Percentiles rank a stretch among this genome's conserved stretches.
These are phyloP conservation scores for Barnettozyma populi DNA, from an alignment of 805 yeast genomes.

Conservation along the genomic window DNA sequence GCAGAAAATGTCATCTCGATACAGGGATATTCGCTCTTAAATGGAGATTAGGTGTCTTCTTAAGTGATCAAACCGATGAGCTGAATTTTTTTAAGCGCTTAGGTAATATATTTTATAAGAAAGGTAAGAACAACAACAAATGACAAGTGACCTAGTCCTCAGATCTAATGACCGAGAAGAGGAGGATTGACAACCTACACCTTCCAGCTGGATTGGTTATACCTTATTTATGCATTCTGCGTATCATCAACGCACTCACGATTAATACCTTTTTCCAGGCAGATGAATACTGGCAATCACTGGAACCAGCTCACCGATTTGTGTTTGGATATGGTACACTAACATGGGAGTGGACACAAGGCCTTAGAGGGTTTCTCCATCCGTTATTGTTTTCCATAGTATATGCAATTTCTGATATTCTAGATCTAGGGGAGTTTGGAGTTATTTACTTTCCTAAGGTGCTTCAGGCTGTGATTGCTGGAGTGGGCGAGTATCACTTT, in stretches of 20 bases:
- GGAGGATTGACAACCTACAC: neutral
- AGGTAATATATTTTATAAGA: neutral
- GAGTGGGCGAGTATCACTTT: slow-evolving; percentile 62
- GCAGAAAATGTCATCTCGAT: slow-evolving; percentile 58
- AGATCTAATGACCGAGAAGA: slow-evolving; percentile 1
- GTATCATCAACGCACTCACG: slow-evolving; percentile 59
- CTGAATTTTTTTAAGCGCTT: neutral
- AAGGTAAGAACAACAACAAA: neutral
- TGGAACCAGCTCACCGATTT: slow-evolving; percentile 82
- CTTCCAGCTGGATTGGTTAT: slow-evolving; percentile 21
- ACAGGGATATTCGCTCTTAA: neutral
- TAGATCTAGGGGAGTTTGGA: slow-evolving; percentile 33
- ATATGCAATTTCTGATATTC: slow-evolving; percentile 29
- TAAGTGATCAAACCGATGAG: neutral
- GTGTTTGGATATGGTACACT: slow-evolving; percentile 76
- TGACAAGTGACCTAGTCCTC: neutral
- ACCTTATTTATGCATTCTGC: slow-evolving; percentile 32
- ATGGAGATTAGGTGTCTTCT: neutral
- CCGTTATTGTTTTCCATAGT: slow-evolving; percentile 63
- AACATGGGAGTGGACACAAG: slow-evolving; percentile 92
- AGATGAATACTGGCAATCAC: slow-evolving; percentile 89
- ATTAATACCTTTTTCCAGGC: slow-evolving; percentile 85
- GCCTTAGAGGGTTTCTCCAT: slow-evolving; percentile 71
- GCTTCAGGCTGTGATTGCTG: slow-evolving; percentile 62
- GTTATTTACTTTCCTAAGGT: slow-evolving; percentile 57